Conservation (phyloP, 2,329 filamentous ascomycete genomes). For the Didymella pinodella region DNA sequence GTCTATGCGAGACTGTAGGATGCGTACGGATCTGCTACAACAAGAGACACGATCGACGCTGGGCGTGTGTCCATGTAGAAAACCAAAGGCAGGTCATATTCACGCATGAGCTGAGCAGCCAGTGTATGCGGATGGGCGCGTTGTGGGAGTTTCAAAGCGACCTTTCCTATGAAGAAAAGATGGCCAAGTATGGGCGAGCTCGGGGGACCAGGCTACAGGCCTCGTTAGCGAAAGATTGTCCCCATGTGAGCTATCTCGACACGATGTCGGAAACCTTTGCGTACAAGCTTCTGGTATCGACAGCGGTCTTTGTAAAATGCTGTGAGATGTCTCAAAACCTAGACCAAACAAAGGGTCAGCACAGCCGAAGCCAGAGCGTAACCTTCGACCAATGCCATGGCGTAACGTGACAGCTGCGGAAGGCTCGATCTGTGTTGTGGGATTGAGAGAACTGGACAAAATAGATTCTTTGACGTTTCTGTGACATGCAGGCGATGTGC, state of each 20-base stretch:
- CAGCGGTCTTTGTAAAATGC: not conserved
- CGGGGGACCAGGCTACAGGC: constrained; percentile 47
- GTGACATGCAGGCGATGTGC: not conserved
- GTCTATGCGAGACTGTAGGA: too few species aligned
- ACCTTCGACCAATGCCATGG: not conserved
- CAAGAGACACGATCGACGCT: not conserved
- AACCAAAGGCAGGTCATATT: constrained; percentile 48
- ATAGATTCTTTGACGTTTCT: not conserved
- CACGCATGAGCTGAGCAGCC: constrained; percentile 22
- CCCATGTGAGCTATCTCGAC: not conserved
- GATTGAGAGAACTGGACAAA: not conserved
- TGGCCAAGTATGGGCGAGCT: constrained; percentile 49
- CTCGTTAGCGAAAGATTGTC: not conserved
- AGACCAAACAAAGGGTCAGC: not conserved
- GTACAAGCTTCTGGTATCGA: constrained; percentile 1
- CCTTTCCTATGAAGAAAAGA: constrained; percentile 45
- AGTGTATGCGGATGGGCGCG: constrained; percentile 47
- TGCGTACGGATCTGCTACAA: not conserved
- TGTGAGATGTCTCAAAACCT: not conserved
- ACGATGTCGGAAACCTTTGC: not conserved
- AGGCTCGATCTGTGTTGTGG: not conserved
- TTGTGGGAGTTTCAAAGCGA: constrained; percentile 43
- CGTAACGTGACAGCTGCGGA: not conserved
- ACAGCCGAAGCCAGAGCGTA: constrained; percentile 1
- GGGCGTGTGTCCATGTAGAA: constrained; percentile 52